phyloP scores from a whole-genome alignment of 805 yeast genomes.

The Lachancea waltii region DNA sequence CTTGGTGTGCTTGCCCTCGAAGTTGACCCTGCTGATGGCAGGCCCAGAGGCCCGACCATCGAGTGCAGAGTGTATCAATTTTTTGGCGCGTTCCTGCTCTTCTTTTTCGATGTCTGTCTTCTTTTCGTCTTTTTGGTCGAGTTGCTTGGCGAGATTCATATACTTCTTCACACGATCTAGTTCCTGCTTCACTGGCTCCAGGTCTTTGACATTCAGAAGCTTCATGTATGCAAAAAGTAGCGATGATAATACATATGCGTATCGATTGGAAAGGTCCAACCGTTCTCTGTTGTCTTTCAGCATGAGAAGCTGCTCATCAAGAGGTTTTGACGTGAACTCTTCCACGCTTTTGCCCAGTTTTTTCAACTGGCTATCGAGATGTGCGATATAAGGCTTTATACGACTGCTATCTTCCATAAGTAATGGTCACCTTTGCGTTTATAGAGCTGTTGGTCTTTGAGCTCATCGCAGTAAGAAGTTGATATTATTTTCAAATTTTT shows the following conservation, averaged over 20 bases:
- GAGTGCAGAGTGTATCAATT: slow-evolving; percentile 41
- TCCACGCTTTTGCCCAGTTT: slow-evolving; percentile 17
- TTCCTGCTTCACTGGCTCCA: slow-evolving; percentile 54
- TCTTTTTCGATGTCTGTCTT: slow-evolving; percentile 30
- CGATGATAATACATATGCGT: slow-evolving; percentile 27
- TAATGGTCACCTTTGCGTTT: no score
- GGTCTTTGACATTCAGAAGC: slow-evolving; percentile 20
- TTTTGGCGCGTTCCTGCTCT: slow-evolving; percentile 36
- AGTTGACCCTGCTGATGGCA: slow-evolving; percentile 47
- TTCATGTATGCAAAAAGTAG: slow-evolving; percentile 28
- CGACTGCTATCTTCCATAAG: slow-evolving; percentile 25
- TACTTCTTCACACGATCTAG: slow-evolving; percentile 60
- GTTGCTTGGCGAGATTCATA: slow-evolving; percentile 45
- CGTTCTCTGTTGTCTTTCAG: slow-evolving; percentile 18
- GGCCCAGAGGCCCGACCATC: slow-evolving; percentile 36
- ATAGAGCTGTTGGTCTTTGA: no score
- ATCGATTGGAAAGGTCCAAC: slow-evolving; percentile 23
- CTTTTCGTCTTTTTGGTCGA: slow-evolving; percentile 19
- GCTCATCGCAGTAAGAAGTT: not conserved
- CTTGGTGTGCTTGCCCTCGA: slow-evolving; percentile 49
- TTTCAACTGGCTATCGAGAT: slow-evolving; percentile 21
- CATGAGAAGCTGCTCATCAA: slow-evolving; percentile 26
- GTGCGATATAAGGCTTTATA: slow-evolving; percentile 24
- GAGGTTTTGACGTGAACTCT: slow-evolving; percentile 19
- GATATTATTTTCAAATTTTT: not conserved